Evolutionary conservation across 257 asterid genomes (phyloP), one percentile per base, ranked within the genome.

Genomic region (Penstemon barbatus): DNA sequence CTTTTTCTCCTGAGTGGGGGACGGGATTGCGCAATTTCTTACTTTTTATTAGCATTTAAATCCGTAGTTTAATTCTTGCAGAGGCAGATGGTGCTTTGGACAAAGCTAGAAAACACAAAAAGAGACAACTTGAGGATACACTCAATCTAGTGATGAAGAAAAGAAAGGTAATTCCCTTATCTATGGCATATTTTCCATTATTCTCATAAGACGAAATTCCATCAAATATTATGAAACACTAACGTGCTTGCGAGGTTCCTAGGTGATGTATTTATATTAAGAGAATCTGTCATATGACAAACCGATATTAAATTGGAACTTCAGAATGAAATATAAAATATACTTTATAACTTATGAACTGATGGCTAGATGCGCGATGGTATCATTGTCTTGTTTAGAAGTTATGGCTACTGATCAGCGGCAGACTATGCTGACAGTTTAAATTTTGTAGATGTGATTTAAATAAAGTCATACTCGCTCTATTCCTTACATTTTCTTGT

Each of bases 41-140:
- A 36, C 42, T 43, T 60, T 56, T 67, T 60, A 42, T 53, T 38
- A 12, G 49, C 54, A 13, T 54, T 49, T 25, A 61, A 38, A 74
- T 46, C 5, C 19, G 51, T 73, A 6, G 39, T 69, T 44, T 57
- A 68, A 70, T 63, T 49, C 57, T 57, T 79, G 76, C 92, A 92
- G 99, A 94, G 87, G 97, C 99, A 65, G 99, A 94, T 77, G 99
- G 99, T 78, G 96, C 99, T 57, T 75, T 94, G 70, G 99, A 94
- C 83, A 94, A 94, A 87, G 99, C 99, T 39, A 88, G 99, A 78
- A 94, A 90, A 63, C 99, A 94, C 86, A 94, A 90, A 80, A 94
- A 94, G 84, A 82, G 99, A 70, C 99, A 94, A 73, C 96, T 94
- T 68, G 99, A 94, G 78, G 99, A 94, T 73, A 94, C 99, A 41